Evolutionary conservation across 345 rosid genomes (phyloP), one percentile per base, ranked within the genome.

Genomic region (Salix exigua): DNA sequence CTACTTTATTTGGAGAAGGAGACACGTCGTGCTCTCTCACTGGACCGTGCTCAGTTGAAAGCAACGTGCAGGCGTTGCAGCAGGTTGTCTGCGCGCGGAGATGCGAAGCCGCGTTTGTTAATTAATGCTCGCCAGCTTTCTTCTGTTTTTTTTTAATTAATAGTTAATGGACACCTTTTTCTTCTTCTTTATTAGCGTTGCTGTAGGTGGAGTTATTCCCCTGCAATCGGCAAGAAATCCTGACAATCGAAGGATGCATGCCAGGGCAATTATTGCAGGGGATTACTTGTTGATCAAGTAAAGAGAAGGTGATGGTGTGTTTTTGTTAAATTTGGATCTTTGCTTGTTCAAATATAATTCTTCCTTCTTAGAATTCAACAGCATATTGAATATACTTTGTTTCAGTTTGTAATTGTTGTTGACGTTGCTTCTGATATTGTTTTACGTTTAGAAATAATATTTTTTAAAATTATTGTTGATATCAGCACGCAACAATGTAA

Each of bases 61-160:
- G 60, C 62, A 3, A 58, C 75, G 72, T 71, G 77, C 44, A 31
- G 40, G 13, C 30, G 30, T 13, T 16, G 64, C 61, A 77, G 65
- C 16, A 8, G 18, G 21, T 19, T 75, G 68, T 33, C 26, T 19
- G 68, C 62, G 58, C 80, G 85, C 85, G 84, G 83, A 82, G 80
- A 80, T 35, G 58, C 77, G 86, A 70, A 55, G 77, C 77, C 82
- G 81, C 65, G 74, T 72, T 66, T 23, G 53, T 30, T 60, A 30
- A 67, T 40, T 17, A 77, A 73, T 75, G 37, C 6, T 64, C 31
- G 17, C 28, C 33, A 16, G 33, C 66, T 26, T 11, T 26, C 7
- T 11, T 62, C 0, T 28, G 0, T 33, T 9, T 9, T 40, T 9
- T 9, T 10, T 40, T 10, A 10, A 42, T 42, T 42, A 42, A 42